Conservation (phyloP, 1,139 yeast genomes). For the Lodderomyces elongisporus region DNA sequence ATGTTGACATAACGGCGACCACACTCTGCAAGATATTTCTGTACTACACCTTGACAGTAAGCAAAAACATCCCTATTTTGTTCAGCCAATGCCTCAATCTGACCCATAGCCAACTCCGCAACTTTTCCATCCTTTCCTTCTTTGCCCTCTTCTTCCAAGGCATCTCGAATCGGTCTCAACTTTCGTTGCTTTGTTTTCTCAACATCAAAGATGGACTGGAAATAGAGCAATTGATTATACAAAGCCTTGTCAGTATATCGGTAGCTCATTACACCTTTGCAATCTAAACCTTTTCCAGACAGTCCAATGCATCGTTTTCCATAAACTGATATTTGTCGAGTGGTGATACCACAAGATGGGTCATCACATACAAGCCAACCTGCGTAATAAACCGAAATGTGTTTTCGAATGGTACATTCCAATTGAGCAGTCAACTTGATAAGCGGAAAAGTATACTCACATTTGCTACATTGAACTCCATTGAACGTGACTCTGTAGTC, state of each 20-base stretch:
- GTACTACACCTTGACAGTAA: slow-evolving; percentile 56
- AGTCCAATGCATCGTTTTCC: slow-evolving; percentile 78
- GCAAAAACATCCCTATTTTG: slow-evolving; percentile 67
- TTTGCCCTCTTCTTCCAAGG: slow-evolving; percentile 12
- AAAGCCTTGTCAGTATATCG: slow-evolving; percentile 73
- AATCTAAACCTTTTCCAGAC: slow-evolving; percentile 58
- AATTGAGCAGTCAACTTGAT: slow-evolving; percentile 65
- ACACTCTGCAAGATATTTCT: slow-evolving; percentile 72
- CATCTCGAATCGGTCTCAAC: slow-evolving; percentile 45
- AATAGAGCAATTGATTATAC: slow-evolving; percentile 81
- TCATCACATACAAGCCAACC: slow-evolving; percentile 88
- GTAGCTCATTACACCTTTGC: slow-evolving; percentile 82
- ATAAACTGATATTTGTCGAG: slow-evolving; percentile 85
- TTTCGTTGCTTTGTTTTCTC: slow-evolving; percentile 63
- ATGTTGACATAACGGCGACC: slow-evolving; percentile 91
- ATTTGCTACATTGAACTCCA: slow-evolving; percentile 68
- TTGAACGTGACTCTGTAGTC: slow-evolving; percentile 56
- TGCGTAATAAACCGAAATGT: slow-evolving; percentile 72
- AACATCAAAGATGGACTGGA: slow-evolving; percentile 74
- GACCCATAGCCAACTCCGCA: slow-evolving; percentile 49
- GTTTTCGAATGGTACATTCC: slow-evolving; percentile 63
- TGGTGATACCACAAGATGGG: slow-evolving; percentile 69
- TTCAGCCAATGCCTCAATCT: slow-evolving; percentile 69
- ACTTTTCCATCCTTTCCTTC: slow-evolving; percentile 17
- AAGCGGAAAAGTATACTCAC: slow-evolving; percentile 48